These are phyloP conservation scores for Scalesia atractyloides DNA, from an alignment of 129 eudicot species.

Conservation along the genomic window DNA sequence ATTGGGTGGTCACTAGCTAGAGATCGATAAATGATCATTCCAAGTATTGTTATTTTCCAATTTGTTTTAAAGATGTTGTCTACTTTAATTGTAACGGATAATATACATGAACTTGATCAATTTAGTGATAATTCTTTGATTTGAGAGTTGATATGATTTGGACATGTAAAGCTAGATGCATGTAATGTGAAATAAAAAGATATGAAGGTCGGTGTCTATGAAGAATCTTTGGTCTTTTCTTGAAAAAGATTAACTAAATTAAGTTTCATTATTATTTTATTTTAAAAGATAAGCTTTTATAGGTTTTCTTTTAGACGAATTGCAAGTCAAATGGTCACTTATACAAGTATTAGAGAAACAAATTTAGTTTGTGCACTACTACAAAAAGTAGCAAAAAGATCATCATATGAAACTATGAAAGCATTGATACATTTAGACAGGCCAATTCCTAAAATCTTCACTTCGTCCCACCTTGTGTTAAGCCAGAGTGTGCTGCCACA, in stretches of 20 bases:
- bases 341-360: too few relatives aligned
- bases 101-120: conserved; percentile 2
- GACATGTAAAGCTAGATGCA: conserved; percentile 8
- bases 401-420: too few relatives aligned
- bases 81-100: neutral
- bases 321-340: neutral
- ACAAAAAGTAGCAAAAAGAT: too few relatives aligned
- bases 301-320: neutral
- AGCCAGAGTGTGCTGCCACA: too few relatives aligned
- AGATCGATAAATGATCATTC: neutral
- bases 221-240: conserved; percentile 27
- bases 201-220: conserved; percentile 14
- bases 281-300: neutral
- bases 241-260: neutral
- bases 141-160: conserved; percentile 6
- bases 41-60: neutral
- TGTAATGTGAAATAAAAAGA: conserved; percentile 20
- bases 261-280: neutral
- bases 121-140: neutral
- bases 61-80: neutral
- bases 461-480: too few relatives aligned
- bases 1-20: neutral
- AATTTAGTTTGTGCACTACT: too few relatives aligned
- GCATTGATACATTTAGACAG: too few relatives aligned
- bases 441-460: too few relatives aligned